Conservation (phyloP, 2,329 filamentous ascomycete genomes). For the Alternaria sp. region DNA sequence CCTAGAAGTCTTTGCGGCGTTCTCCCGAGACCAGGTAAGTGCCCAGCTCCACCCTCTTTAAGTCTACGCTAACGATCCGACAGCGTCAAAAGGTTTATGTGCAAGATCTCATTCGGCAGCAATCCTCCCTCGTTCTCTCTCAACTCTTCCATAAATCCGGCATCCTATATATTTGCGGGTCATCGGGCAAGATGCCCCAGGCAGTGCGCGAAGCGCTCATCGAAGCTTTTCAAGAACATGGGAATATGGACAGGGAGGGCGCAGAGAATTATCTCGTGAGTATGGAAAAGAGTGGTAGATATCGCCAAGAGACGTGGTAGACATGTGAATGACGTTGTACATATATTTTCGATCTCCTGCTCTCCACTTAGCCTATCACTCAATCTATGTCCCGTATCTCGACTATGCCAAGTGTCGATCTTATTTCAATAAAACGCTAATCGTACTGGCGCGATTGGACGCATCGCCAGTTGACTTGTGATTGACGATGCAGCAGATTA, state of each 20-base stretch:
- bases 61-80: neutral
- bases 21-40: slow-evolving; percentile 69
- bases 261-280: slow-evolving; percentile 62
- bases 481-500: neutral
- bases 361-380: neutral
- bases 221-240: slow-evolving; percentile 61
- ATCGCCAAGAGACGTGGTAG: slow-evolving; percentile 75
- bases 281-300: slow-evolving; percentile 68
- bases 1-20: slow-evolving; percentile 67
- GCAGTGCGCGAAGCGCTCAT: slow-evolving; percentile 70
- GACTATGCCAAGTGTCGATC: neutral
- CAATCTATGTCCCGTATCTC: neutral
- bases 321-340: neutral
- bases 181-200: slow-evolving; percentile 74
- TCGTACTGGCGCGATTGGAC: neutral
- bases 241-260: slow-evolving; percentile 50
- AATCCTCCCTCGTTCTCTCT: slow-evolving; percentile 57
- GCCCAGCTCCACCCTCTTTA: neutral
- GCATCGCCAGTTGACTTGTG: neutral
- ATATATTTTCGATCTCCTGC: neutral
- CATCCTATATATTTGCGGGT: slow-evolving; percentile 64
- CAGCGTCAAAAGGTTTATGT: slow-evolving; percentile 68
- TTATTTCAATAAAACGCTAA: neutral
- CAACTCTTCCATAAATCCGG: slow-evolving; percentile 60
- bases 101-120: slow-evolving; percentile 65